A percentile compares a stretch with the other conserved stretches of the same genome.
These are phyloP conservation scores for Venturia effusa DNA, from an alignment of 2,329 filamentous ascomycete species.

Conservation along the genomic window DNA sequence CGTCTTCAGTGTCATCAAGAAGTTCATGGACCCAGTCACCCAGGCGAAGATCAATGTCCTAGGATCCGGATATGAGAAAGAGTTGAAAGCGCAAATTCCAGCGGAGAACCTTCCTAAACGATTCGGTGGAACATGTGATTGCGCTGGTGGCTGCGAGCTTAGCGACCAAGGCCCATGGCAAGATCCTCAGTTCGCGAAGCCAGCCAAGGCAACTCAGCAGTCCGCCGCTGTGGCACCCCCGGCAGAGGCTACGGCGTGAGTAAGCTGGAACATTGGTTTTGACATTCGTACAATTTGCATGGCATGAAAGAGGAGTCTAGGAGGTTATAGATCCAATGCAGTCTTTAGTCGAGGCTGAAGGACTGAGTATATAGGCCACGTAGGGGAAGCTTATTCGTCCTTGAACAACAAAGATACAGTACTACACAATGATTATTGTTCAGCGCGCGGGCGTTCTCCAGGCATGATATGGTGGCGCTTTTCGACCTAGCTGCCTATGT, in stretches of 20 bases:
- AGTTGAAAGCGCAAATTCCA: slow-evolving; percentile 75
- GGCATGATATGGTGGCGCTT: background rate
- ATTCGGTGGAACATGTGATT: slow-evolving; percentile 78
- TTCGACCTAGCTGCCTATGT: background rate
- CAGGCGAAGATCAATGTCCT: slow-evolving; percentile 93
- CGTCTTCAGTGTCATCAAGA: slow-evolving; percentile 79
- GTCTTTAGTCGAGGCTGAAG: background rate
- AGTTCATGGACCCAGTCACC: slow-evolving; percentile 93
- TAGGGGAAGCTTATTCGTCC: background rate
- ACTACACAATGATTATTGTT: background rate
- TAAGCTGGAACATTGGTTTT: background rate
- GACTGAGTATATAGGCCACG: background rate
- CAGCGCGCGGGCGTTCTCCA: background rate
- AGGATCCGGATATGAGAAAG: slow-evolving; percentile 68
- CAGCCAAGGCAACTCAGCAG: slow-evolving; percentile 27
- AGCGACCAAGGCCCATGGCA: slow-evolving; percentile 89
- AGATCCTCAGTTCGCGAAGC: slow-evolving; percentile 55
- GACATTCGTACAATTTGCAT: background rate
- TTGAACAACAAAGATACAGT: background rate
- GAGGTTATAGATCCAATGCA: background rate
- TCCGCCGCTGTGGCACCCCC: background rate
- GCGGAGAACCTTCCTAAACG: slow-evolving; percentile 79
- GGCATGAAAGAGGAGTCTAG: background rate
- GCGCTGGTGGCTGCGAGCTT: slow-evolving; percentile 69
- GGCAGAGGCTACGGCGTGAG: slow-evolving; percentile 1